phyloP scores from a whole-genome alignment of 352 stramenopile genomes.

The Pythium oligandrum region DNA sequence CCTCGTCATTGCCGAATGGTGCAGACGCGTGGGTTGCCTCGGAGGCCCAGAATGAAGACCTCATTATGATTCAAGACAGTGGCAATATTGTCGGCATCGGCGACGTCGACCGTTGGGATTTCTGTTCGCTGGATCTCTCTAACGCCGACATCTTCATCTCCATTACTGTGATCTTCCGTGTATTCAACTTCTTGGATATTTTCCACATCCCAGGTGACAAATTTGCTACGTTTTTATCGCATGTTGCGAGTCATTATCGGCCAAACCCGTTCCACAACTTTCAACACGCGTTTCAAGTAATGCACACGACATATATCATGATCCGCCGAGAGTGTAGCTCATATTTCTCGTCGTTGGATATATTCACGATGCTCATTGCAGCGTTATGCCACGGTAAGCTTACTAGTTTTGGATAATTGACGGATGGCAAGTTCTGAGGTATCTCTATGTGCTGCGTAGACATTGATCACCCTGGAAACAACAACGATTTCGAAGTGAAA shows the following conservation, averaged over 20 bases:
- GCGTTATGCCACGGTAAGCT: conserved; percentile 44
- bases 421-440: too few species aligned
- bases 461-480: conserved; percentile 76
- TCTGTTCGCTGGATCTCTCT: conserved; percentile 45
- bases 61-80: conserved; percentile 13
- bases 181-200: conserved; percentile 44
- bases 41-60: conserved; percentile 9
- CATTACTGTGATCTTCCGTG: conserved; percentile 43
- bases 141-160: conserved; percentile 47
- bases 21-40: conserved; percentile 18
- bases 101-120: conserved; percentile 48
- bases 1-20: conserved; percentile 16
- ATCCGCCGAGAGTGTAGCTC: conserved; percentile 29
- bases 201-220: conserved; percentile 50
- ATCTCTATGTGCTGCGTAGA: conserved; percentile 19
- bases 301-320: conserved; percentile 48
- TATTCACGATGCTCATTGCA: conserved; percentile 51
- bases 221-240: conserved; percentile 49
- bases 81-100: conserved; percentile 37
- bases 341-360: conserved; percentile 46
- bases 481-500: conserved; percentile 83
- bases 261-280: conserved; percentile 76
- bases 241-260: conserved; percentile 56
- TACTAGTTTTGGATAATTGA: neutral
- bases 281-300: conserved; percentile 67